phyloP scores from a whole-genome alignment of 805 yeast species.

The Candida oleophila region DNA sequence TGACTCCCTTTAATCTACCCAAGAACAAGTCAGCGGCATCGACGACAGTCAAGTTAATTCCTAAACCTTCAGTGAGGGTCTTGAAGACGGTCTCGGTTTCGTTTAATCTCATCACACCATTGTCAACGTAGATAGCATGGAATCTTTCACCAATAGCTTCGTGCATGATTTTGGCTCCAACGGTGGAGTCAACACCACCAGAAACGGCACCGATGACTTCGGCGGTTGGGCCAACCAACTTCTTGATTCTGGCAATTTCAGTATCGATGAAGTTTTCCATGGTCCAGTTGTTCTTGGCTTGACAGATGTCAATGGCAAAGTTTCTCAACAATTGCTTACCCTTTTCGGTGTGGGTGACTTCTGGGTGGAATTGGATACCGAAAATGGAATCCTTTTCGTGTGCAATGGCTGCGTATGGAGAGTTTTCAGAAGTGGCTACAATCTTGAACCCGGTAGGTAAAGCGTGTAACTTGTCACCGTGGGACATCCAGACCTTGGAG shows the following conservation, averaged over 20 bases:
- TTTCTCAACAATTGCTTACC: constrained; percentile 86
- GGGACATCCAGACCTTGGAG: constrained; percentile 99
- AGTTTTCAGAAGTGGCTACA: constrained; percentile 89
- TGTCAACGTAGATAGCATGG: constrained; percentile 97
- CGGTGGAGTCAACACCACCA: constrained; percentile 99
- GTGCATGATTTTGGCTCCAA: constrained; percentile 96
- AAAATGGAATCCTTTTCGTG: constrained; percentile 70
- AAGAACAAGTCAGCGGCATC: constrained; percentile 93
- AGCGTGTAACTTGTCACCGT: constrained; percentile 91
- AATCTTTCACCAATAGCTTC: constrained; percentile 98
- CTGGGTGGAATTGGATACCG: constrained; percentile 99
- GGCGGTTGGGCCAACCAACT: constrained; percentile 93
- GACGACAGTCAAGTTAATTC: constrained; percentile 90
- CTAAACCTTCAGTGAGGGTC: constrained; percentile 89
- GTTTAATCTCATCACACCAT: constrained; percentile 94
- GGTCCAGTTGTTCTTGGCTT: constrained; percentile 88
- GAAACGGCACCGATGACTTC: constrained; percentile 99
- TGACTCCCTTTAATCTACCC: constrained; percentile 82
- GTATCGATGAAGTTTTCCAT: constrained; percentile 98
- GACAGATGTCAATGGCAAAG: constrained; percentile 90
- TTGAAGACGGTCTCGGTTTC: constrained; percentile 88
- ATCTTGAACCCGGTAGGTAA: constrained; percentile 86
- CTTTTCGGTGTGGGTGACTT: constrained; percentile 92
- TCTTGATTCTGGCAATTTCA: constrained; percentile 89
- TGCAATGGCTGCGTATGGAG: constrained; percentile 93